Evolutionary conservation across 352 stramenopile species (phyloP), one percentile per base, ranked within the genome.

Genomic region (Phytophthora colocasiae): DNA sequence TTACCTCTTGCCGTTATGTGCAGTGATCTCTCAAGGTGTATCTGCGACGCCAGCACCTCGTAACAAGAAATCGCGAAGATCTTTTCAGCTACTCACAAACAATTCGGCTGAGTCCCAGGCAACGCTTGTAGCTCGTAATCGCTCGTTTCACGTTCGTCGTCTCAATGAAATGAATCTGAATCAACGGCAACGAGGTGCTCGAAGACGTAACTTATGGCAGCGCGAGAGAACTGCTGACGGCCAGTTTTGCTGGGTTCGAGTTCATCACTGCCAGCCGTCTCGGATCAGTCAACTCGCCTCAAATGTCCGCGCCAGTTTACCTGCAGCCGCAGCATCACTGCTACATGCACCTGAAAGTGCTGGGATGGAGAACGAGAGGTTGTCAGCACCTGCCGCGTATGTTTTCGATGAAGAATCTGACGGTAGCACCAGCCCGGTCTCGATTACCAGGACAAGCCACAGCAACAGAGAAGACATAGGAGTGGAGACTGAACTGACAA

Each of bases 111-210:
- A 68, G n/a, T 41, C 74, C 26, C 62, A 77, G 50, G 74, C 69
- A 12, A 58, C 79, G 10, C 72, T 91, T 19, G 77, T 77, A 0
- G 86, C 84, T 9, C 74, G 84, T 15, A 90, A 90, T 19, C 77
- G 87, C 1, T 91, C 85, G 7, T 92, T 95, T 58, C 87, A 95
- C 56, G 87, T 90, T n/a, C 82, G 85, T 1, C 71, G 85, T 1
- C 70, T 92, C 24, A 93, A 95, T 55, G 84, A 89, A 27, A 90
- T 90, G 79, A 91, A 95, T 51, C 47, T 95, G 27, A 95, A 84
- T 54, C 87, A 93, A 65, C 75, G 85, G 3, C 87, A 95, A 58
- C 79, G 87, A 19, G 85, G 85, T 2, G 87, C 87, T 4, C 69
- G 83, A n/a, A 63, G 87, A 17, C 81, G 87, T 6, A 87, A 92